Base-by-base conservation (phyloP, 192 early-diverging fungal species). In the Allomyces javanicus region DNA sequence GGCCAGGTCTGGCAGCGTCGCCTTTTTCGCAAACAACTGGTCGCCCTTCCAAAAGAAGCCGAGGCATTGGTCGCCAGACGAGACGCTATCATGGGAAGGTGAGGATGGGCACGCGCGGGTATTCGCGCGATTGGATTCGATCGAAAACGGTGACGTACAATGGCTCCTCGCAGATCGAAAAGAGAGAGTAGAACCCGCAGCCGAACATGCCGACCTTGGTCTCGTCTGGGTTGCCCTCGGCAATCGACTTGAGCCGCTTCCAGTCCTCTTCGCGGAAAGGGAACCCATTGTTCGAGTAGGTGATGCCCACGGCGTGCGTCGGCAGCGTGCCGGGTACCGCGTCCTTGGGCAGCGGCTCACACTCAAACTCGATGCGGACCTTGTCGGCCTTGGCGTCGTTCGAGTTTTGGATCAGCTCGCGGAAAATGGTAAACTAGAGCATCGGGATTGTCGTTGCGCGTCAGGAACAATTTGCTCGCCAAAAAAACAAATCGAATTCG, bases 171-270 rank as follows among this genome's bases (percentile, higher is more conserved):
- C 87, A 89, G 11, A 94, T 86, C 10, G 87, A 87, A 72, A 94
- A 94, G 55, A 94, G 73, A 23, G 85, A 87, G 70, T 93, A 94
- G 70, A 91, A 90, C 1, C 88, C 26, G 24, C 33, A 23, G 19
- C 40, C 40, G 58, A 63, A 62, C 19, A 23, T 17, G 33, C 43
- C 63, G 63, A 70, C 73, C 72, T 78, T 77, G 24, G 70, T 68
- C 65, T 86, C 85, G 72, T 88, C 90, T 19, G 90, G 92, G 72
- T 94, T 94, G 66, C 92, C 92, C 73, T 93, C 89, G 19, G 92
- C 92, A 77, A 94, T 93, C 67, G 85, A 85, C 58, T 85, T 79
- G 25, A 94, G 68, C 23, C 92, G 72, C 19, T 76, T 74, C 90
- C 90, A 94, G 69, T 94, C 92, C 61, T 89, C 87, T 17, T 80